Percentiles rank a stretch among this genome's conserved stretches.
Evolutionary conservation across 2,329 filamentous ascomycete genomes (phyloP).

Genomic region (Cladosporium sp.): DNA sequence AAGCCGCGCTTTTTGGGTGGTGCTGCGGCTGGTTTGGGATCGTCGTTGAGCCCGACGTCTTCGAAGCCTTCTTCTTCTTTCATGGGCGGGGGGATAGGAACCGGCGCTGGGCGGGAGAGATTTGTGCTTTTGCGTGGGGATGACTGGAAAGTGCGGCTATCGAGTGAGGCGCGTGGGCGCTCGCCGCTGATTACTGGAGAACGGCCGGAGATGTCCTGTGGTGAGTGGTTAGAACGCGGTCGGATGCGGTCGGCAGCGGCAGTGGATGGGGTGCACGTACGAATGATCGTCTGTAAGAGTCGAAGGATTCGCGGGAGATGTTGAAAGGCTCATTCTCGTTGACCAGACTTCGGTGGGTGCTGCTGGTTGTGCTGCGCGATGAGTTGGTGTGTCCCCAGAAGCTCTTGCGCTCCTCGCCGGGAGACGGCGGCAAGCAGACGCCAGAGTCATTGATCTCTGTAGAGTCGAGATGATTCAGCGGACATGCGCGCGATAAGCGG

Average conservation of each 20-base stretch:
- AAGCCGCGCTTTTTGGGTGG: slow-evolving; percentile 66
- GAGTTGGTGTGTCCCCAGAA: slow-evolving; percentile 60
- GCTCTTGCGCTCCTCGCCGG: slow-evolving; percentile 76
- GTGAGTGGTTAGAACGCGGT: slow-evolving; percentile 7
- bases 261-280: slow-evolving; percentile 53
- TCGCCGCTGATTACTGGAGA: slow-evolving; percentile 61
- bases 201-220: slow-evolving; percentile 80
- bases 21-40: slow-evolving; percentile 49
- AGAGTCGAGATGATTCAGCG: neutral
- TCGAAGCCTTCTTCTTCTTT: slow-evolving; percentile 69
- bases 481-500: slow-evolving; percentile 24
- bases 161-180: slow-evolving; percentile 69
- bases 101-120: slow-evolving; percentile 27
- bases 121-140: slow-evolving; percentile 33
- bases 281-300: slow-evolving; percentile 92
- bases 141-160: slow-evolving; percentile 53
- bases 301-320: slow-evolving; percentile 93
- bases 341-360: slow-evolving; percentile 57
- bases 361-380: slow-evolving; percentile 45
- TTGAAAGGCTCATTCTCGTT: slow-evolving; percentile 88
- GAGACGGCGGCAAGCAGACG: slow-evolving; percentile 92
- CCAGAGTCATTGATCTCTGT: slow-evolving; percentile 93
- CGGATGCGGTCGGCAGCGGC: neutral
- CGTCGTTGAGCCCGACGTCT: slow-evolving; percentile 76
- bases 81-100: slow-evolving; percentile 15